Evolutionary conservation across 2,329 filamentous ascomycete species (phyloP), one percentile per base, ranked within the genome.

Genomic region (Arthrinium phaeospermum): DNA sequence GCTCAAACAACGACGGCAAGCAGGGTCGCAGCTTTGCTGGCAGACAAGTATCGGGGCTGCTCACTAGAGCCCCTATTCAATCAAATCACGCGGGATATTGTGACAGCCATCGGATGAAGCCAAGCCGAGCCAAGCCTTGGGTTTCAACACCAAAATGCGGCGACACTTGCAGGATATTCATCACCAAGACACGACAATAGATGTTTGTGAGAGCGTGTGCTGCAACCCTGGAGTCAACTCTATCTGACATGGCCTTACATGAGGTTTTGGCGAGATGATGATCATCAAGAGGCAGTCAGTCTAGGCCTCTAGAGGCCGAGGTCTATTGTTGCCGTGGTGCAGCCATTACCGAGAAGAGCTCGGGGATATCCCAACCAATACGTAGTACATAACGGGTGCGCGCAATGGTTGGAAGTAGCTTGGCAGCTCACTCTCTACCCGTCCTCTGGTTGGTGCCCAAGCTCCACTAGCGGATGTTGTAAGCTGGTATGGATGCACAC

Each of bases 31-130:
- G 84, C 80, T 24, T 77, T 86, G 14, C 81, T 96, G 76, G 91
- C 92, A 49, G 88, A 92, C 70, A 95, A 94, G 81, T 96, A 96
- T 81, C 86, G 86, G 75, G 85, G 87, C 74, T 96, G 93, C 81
- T 94, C 92, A 47, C 83, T 96, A 49, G 90, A 85, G 73, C 90
- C 90, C 69, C 84, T 95, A 12, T 95, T 96, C 79, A 85, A 87
- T 76, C 86, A 83, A 7, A 92, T 96, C 75, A 90, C 91, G 12
- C 83, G 84, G 74, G 85, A 86, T 71, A 82, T 91, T 37, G 79
- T 88, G 74, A 78, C 79, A 77, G 77, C 80, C 75, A 75, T 78
- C 71, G 77, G 78, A 75, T 80, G 75, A 80, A 76, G 73, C 71
- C 67, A 47, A 68, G 67, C 41, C 41, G 67, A 41, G 57, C 19